Evolutionary conservation across 768 basidiomycete genomes (phyloP).

Genomic region (Pholiota molesta): DNA sequence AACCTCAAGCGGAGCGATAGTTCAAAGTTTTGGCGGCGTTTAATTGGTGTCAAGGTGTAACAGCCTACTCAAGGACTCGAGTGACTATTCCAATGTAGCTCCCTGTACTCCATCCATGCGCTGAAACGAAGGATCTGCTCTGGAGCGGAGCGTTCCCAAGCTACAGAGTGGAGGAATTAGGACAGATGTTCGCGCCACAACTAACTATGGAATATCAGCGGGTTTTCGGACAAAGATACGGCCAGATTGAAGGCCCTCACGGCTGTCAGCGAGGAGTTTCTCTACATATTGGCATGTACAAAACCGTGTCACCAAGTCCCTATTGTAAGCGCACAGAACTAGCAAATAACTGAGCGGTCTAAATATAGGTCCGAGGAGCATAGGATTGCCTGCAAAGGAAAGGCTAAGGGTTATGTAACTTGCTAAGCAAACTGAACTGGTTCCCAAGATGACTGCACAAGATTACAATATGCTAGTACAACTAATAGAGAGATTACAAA

Average conservation of each 20-base stretch:
- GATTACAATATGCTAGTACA: too few species aligned
- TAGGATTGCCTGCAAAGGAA: constrained; percentile 7
- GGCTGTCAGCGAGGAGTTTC: constrained; percentile 22
- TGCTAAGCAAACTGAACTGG: constrained; percentile 1
- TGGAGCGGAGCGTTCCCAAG: constrained; percentile 14
- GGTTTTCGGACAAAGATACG: constrained; percentile 17
- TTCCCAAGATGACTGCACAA: background rate
- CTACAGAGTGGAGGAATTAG: constrained; percentile 12
- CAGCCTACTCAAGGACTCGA: constrained; percentile 6
- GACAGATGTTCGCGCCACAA: constrained; percentile 12
- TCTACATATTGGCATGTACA: constrained; percentile 12
- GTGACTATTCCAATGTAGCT: constrained; percentile 2
- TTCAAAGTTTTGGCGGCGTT: constrained; percentile 1
- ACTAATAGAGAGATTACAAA: too few species aligned
- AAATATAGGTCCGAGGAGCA: constrained; percentile 31
- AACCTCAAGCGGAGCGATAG: constrained; percentile 14
- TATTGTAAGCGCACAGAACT: constrained; percentile 17
- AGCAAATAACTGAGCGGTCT: constrained; percentile 11
- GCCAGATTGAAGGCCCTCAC: constrained; percentile 10
- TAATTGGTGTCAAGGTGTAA: constrained; percentile 1
- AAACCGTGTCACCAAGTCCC: constrained; percentile 17
- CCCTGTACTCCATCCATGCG: background rate
- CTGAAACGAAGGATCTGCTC: constrained; percentile 8
- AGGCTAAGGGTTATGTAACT: background rate
- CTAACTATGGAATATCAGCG: constrained; percentile 7